These are phyloP conservation scores for Angomonas desouzai DNA, from an alignment of 208 protist species.

Conservation along the genomic window DNA sequence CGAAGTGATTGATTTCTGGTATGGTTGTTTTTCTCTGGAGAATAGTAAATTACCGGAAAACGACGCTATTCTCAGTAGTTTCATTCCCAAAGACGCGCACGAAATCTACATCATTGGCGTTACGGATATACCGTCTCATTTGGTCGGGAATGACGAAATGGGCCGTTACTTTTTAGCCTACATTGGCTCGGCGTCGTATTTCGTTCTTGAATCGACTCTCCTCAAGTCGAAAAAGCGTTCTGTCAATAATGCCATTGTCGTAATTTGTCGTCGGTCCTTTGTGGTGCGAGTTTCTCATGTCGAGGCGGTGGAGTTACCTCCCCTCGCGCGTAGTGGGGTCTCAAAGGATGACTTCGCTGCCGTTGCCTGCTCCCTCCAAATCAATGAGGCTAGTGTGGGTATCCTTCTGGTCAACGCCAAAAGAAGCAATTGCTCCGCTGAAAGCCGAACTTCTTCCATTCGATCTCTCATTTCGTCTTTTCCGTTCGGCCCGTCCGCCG, in stretches of 20 bases:
- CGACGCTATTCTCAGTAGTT: slow-evolving; percentile 49
- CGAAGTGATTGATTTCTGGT: slow-evolving; percentile 81
- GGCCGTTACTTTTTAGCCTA: slow-evolving; percentile 51
- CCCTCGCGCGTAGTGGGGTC: slow-evolving; percentile 25
- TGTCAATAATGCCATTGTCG: slow-evolving; percentile 45
- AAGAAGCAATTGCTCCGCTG: slow-evolving; percentile 15
- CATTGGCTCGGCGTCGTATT: slow-evolving; percentile 39
- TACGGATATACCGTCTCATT: slow-evolving; percentile 38
- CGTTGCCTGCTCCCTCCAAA: slow-evolving; percentile 42
- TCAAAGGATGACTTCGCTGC: slow-evolving; percentile 42
- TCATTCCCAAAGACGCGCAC: slow-evolving; percentile 57
- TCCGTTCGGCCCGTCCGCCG: slow-evolving; percentile 38
- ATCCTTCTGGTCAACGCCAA: slow-evolving; percentile 53
- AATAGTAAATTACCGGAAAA: slow-evolving; percentile 37
- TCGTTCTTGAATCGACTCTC: slow-evolving; percentile 46
- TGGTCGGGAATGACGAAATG: slow-evolving; percentile 47
- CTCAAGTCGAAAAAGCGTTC: slow-evolving; percentile 30
- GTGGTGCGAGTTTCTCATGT: slow-evolving; percentile 61
- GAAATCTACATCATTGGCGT: slow-evolving; percentile 76
- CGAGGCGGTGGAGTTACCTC: slow-evolving; percentile 37
- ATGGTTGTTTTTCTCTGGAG: slow-evolving; percentile 69
- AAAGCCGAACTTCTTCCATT: slow-evolving; percentile 33
- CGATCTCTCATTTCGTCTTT: slow-evolving; percentile 49
- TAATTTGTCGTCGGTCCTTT: slow-evolving; percentile 61
- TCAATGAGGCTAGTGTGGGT: slow-evolving; percentile 61